Percentiles rank a stretch among this genome's conserved stretches.
Evolutionary conservation across 495 filamentous ascomycete species (phyloP).

Genomic region (Neurospora terricola): DNA sequence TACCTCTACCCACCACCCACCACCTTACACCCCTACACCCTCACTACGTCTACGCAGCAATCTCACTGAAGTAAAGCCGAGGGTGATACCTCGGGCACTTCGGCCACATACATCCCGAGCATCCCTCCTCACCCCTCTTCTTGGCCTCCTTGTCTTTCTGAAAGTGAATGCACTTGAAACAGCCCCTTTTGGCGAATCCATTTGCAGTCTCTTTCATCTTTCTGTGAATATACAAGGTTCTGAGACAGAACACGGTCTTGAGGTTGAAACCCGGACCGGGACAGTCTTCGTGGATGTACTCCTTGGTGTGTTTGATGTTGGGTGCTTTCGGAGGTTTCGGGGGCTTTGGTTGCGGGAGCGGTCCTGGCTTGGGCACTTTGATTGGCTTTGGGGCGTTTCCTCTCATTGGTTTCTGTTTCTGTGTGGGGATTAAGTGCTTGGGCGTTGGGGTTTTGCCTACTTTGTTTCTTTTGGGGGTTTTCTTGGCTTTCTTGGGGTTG

Average conservation of each 20-base stretch:
- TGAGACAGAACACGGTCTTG: not conserved
- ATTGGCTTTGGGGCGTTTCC: too few species aligned
- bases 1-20: not conserved
- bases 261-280: not conserved
- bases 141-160: not conserved
- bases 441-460: too few species aligned
- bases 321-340: not conserved
- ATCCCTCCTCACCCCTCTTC: not conserved
- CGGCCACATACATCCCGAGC: not conserved
- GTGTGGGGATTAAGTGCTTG: too few species aligned
- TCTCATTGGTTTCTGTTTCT: too few species aligned
- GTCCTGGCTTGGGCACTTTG: not conserved
- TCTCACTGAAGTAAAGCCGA: not conserved
- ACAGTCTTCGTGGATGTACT: not conserved
- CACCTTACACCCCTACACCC: not conserved
- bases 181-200: not conserved
- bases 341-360: not conserved
- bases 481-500: too few species aligned
- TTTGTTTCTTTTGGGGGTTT: too few species aligned
- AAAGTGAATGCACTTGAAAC: not conserved
- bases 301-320: not conserved
- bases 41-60: not conserved
- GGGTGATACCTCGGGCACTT: not conserved
- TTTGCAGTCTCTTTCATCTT: not conserved
- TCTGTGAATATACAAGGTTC: not conserved